These are phyloP conservation scores for Centrapalus pauciflorus DNA, from an alignment of 129 eudicot genomes.

Conservation along the genomic window DNA sequence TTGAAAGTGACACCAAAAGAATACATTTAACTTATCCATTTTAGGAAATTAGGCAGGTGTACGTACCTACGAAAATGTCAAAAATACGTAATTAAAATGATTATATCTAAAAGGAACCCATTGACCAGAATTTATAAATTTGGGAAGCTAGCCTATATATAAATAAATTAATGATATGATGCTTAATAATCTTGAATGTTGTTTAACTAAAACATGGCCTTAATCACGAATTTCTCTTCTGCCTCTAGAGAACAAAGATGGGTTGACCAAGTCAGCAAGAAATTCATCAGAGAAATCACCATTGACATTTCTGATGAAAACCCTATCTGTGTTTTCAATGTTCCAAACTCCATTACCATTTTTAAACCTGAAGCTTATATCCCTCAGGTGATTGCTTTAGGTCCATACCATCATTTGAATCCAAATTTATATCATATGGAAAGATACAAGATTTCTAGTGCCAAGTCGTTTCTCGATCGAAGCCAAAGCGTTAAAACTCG, in stretches of 20 bases:
- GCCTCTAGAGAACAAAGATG: conserved; percentile 29
- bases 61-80: conserved; percentile 3
- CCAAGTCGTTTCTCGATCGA: conserved; percentile 4
- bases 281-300: conserved; percentile 20
- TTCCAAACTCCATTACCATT: conserved; percentile 20
- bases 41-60: conserved; percentile 10
- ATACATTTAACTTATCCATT: background rate
- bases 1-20: background rate
- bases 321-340: conserved; percentile 29
- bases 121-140: background rate
- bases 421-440: conserved; percentile 33
- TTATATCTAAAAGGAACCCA: background rate
- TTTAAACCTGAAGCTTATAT: conserved; percentile 41
- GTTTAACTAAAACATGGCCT: conserved; percentile 5
- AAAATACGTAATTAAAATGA: conserved; percentile 11
- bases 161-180: too few species aligned
- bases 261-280: conserved; percentile 29
- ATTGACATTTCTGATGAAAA: conserved; percentile 17
- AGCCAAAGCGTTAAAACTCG: background rate
- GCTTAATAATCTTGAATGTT: background rate
- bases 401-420: conserved; percentile 43
- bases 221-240: conserved; percentile 19
- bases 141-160: conserved; percentile 5
- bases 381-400: conserved; percentile 36
- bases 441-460: conserved; percentile 28